phyloP scores from a whole-genome alignment of 2,329 filamentous ascomycete species.

The Nigrograna mackinnonii region DNA sequence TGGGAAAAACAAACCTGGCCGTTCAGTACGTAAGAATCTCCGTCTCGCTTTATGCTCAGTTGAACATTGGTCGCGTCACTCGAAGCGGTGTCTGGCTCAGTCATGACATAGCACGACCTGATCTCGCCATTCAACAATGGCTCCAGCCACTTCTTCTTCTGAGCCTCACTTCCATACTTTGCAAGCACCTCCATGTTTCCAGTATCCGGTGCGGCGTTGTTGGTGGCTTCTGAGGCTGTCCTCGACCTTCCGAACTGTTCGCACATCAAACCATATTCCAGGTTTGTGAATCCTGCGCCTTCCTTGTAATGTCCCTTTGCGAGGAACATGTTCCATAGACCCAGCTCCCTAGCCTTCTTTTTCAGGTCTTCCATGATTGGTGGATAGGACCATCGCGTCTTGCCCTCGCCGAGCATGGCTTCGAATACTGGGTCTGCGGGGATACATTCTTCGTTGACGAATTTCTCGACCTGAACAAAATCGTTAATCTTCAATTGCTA shows the following conservation, averaged over 20 bases:
- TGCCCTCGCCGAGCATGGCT: conserved; percentile 75
- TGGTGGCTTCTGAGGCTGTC: conserved; percentile 69
- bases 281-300: conserved; percentile 86
- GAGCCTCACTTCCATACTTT: conserved; percentile 81
- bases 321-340: conserved; percentile 96
- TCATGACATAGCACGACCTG: conserved; percentile 88
- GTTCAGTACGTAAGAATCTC: conserved; percentile 85
- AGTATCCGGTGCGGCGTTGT: conserved; percentile 86
- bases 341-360: conserved; percentile 74
- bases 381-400: conserved; percentile 79
- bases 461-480: conserved; percentile 72
- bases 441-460: conserved; percentile 85
- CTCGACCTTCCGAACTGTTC: conserved; percentile 86
- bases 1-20: conserved; percentile 62
- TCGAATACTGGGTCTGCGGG: conserved; percentile 75
- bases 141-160: conserved; percentile 80
- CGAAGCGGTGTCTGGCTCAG: conserved; percentile 80
- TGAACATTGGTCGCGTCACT: conserved; percentile 90
- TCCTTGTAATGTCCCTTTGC: conserved; percentile 91
- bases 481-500: conserved; percentile 49
- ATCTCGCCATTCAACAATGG: conserved; percentile 82
- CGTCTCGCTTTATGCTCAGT: conserved; percentile 77
- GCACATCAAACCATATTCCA: conserved; percentile 97
- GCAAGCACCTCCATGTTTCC: conserved; percentile 93
- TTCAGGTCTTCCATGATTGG: conserved; percentile 85